phyloP scores from a whole-genome alignment of 1,139 yeast genomes.

The Entelexis paramagnoliae region DNA sequence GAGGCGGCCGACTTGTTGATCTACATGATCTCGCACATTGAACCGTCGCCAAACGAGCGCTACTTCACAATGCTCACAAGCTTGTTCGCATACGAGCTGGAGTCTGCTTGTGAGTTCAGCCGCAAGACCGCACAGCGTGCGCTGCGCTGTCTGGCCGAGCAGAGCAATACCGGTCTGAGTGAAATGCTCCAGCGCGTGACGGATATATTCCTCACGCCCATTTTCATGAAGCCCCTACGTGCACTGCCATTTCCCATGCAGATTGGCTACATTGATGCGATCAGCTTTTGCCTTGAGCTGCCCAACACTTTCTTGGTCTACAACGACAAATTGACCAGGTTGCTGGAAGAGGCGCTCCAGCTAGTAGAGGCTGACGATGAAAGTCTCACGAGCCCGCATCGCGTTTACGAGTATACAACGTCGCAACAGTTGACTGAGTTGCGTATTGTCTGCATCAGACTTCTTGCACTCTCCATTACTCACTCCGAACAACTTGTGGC shows the following conservation, averaged over 20 bases:
- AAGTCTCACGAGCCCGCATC: slow-evolving; percentile 76
- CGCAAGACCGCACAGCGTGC: slow-evolving; percentile 74
- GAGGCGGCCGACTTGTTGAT: slow-evolving; percentile 61
- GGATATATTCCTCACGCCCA: slow-evolving; percentile 74
- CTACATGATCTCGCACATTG: slow-evolving; percentile 50
- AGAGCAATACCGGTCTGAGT: slow-evolving; percentile 59
- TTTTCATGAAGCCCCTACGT: slow-evolving; percentile 90
- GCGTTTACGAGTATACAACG: slow-evolving; percentile 76
- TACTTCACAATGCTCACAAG: slow-evolving; percentile 80
- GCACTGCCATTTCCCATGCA: slow-evolving; percentile 98
- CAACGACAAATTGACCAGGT: slow-evolving; percentile 76
- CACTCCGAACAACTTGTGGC: slow-evolving; percentile 28
- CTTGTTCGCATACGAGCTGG: slow-evolving; percentile 80
- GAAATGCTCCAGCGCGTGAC: slow-evolving; percentile 75
- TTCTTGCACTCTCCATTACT: slow-evolving; percentile 73
- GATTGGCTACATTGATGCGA: slow-evolving; percentile 94
- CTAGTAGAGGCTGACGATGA: slow-evolving; percentile 97
- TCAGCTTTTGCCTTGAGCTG: slow-evolving; percentile 73
- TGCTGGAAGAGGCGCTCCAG: slow-evolving; percentile 82
- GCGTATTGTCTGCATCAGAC: slow-evolving; percentile 77
- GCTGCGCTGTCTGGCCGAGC: slow-evolving; percentile 54
- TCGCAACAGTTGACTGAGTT: slow-evolving; percentile 77
- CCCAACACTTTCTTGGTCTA: slow-evolving; percentile 75
- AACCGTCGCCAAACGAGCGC: slow-evolving; percentile 48
- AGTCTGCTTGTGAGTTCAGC: slow-evolving; percentile 75